A percentile compares a stretch with the other conserved stretches of the same genome.
Evolutionary conservation across 2,329 filamentous ascomycete species (phyloP).

Genomic region (Pseudogymnoascus sp.): DNA sequence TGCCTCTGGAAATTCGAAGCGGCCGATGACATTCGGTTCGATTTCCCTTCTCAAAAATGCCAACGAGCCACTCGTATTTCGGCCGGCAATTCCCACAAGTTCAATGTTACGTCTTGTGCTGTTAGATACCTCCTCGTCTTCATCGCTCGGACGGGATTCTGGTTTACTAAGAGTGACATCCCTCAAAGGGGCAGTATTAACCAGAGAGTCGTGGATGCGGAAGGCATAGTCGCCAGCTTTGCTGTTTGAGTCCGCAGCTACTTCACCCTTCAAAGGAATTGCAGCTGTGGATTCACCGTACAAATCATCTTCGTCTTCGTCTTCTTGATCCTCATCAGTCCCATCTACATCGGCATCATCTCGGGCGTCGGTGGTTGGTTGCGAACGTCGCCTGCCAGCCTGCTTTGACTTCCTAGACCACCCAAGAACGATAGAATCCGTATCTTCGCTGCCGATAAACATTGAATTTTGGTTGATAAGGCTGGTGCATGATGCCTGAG

Average conservation of each 20-base stretch:
- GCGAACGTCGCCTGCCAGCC: constrained; percentile 53
- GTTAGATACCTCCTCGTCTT: constrained; percentile 36
- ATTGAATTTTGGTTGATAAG: constrained; percentile 59
- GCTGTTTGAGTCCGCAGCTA: constrained; percentile 27
- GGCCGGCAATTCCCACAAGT: constrained; percentile 53
- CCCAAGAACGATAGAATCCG: constrained; percentile 72
- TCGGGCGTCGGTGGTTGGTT: constrained; percentile 41
- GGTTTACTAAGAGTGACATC: constrained; percentile 63
- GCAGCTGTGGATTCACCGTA: constrained; percentile 46
- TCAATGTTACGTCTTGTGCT: constrained; percentile 50
- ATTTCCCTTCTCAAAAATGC: constrained; percentile 72
- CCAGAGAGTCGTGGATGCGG: constrained; percentile 65
- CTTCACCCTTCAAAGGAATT: constrained; percentile 31
- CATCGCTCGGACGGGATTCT: constrained; percentile 34
- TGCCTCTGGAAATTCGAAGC: constrained; percentile 64
- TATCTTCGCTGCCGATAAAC: constrained; percentile 79
- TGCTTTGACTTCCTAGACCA: constrained; percentile 64
- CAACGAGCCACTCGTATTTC: constrained; percentile 59
- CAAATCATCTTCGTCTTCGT: constrained; percentile 47
- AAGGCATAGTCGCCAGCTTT: constrained; percentile 63
- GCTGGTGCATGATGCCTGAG: constrained; percentile 60
- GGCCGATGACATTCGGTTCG: constrained; percentile 61
- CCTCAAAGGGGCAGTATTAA: constrained; percentile 72
- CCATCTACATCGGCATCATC: constrained; percentile 45
- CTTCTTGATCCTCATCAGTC: constrained; percentile 47